Percentiles rank a stretch among this genome's conserved stretches.
Conservation (phyloP, 129 eudicot genomes). For the Ambrosia trifida region DNA sequence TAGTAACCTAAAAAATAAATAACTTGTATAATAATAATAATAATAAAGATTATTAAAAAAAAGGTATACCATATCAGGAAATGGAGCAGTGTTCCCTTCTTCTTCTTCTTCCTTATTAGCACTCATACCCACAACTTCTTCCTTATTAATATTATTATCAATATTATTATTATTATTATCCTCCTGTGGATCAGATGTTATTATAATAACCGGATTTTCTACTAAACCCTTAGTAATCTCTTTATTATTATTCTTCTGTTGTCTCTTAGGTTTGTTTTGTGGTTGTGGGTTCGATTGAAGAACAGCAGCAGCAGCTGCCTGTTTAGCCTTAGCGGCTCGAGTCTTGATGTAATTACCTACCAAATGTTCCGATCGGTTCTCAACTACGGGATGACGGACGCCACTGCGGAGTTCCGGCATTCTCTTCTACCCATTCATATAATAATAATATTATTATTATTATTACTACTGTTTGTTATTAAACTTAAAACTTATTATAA, state of each 20-base stretch:
- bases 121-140: conserved; percentile 50
- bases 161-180: background rate
- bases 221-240: background rate
- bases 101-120: conserved; percentile 66
- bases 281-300: background rate
- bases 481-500: background rate
- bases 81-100: conserved; percentile 62
- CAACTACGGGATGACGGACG: conserved; percentile 41
- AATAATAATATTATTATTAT: conserved; percentile 1
- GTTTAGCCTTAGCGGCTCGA: conserved; percentile 57
- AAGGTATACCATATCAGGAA: conserved; percentile 63
- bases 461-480: too few relatives aligned
- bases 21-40: background rate
- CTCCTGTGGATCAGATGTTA: conserved; percentile 4
- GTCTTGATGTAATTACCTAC: conserved; percentile 54
- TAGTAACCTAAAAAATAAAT: background rate
- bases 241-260: conserved; percentile 3
- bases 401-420: conserved; percentile 73
- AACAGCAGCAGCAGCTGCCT: conserved; percentile 32
- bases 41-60: background rate
- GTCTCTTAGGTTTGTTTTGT: conserved; percentile 12
- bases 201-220: conserved; percentile 18
- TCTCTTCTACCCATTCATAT: conserved; percentile 43
- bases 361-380: conserved; percentile 37
- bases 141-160: background rate